Conservation (phyloP, 2,329 filamentous ascomycete species). For the Trichoderma gracile region DNA sequence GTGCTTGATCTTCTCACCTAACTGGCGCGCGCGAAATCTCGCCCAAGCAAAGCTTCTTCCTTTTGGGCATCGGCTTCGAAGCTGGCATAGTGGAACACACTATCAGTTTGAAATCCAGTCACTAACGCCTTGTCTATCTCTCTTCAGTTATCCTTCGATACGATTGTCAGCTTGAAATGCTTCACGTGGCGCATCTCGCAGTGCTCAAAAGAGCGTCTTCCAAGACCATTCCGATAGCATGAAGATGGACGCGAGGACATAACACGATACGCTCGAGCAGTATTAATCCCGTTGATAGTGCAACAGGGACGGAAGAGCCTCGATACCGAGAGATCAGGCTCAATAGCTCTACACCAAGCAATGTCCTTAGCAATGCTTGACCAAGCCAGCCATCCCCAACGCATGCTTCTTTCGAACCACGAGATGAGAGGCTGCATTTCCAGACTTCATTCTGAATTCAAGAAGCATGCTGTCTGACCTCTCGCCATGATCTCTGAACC, state of each 20-base stretch:
- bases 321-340: slow-evolving; percentile 28
- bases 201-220: slow-evolving; percentile 29
- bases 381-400: slow-evolving; percentile 26
- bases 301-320: slow-evolving; percentile 27
- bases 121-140: background rate
- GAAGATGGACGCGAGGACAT: slow-evolving; percentile 16
- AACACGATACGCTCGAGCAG: background rate
- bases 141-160: slow-evolving; percentile 28
- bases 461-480: slow-evolving; percentile 22
- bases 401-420: slow-evolving; percentile 26
- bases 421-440: slow-evolving; percentile 5
- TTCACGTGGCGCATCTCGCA: slow-evolving; percentile 29
- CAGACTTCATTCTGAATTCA: slow-evolving; percentile 16
- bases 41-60: background rate
- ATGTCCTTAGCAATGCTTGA: slow-evolving; percentile 25
- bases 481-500: too few species aligned
- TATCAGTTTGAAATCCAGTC: background rate
- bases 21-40: background rate
- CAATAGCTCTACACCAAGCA: slow-evolving; percentile 29
- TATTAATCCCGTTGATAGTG: background rate
- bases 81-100: background rate
- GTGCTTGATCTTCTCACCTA: background rate
- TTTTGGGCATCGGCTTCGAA: background rate
- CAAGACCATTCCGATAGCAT: slow-evolving; percentile 27
- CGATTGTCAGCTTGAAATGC: slow-evolving; percentile 30